phyloP scores from a whole-genome alignment of 2,329 filamentous ascomycete genomes.

The Annulohypoxylon truncatum region DNA sequence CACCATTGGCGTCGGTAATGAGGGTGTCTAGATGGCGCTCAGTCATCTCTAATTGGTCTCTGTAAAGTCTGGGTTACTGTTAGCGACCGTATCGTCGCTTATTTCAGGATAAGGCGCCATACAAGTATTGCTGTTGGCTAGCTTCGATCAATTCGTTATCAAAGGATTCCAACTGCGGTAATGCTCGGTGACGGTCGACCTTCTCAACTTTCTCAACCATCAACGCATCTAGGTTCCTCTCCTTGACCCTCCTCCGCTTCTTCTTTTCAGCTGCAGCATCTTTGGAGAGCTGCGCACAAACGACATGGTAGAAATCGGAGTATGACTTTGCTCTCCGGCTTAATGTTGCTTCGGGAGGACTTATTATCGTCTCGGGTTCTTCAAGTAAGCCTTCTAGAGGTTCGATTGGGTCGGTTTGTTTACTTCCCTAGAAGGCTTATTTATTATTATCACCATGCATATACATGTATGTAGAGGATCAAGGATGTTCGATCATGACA shows the following conservation, averaged over 20 bases:
- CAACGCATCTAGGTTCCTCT: conserved; percentile 64
- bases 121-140: conserved; percentile 88
- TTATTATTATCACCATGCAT: conserved; percentile 29
- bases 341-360: conserved; percentile 74
- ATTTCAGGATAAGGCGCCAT: conserved; percentile 51
- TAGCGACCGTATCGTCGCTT: conserved; percentile 40
- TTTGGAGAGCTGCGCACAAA: conserved; percentile 66
- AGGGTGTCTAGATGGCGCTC: conserved; percentile 85
- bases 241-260: conserved; percentile 54
- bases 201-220: conserved; percentile 52
- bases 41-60: conserved; percentile 82
- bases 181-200: conserved; percentile 35
- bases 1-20: conserved; percentile 79
- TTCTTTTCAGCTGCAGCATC: conserved; percentile 57
- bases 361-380: conserved; percentile 64
- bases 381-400: conserved; percentile 70
- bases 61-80: conserved; percentile 70
- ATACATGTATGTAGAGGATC: conserved; percentile 40
- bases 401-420: conserved; percentile 64
- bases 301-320: conserved; percentile 78
- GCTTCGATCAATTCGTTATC: conserved; percentile 79
- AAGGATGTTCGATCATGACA: too few species aligned
- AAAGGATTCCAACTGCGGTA: conserved; percentile 63
- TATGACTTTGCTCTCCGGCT: conserved; percentile 79
- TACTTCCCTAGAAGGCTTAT: conserved; percentile 60